These are phyloP conservation scores for Rhododendron kiyosumense DNA, from an alignment of 148 eudicot species.

Conservation along the genomic window DNA sequence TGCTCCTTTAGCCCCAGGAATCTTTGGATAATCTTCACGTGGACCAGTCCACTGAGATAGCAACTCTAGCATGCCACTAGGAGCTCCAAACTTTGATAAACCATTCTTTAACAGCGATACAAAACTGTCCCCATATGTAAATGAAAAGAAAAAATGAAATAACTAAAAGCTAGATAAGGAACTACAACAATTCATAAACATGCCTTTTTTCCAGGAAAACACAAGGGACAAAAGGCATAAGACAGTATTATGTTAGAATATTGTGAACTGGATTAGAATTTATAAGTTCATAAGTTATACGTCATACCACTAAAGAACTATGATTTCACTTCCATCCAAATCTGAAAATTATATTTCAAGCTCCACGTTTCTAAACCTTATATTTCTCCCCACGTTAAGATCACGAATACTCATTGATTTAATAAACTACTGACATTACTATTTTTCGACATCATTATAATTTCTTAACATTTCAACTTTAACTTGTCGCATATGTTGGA, in stretches of 20 bases:
- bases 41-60: constrained; percentile 45
- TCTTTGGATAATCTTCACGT: constrained; percentile 40
- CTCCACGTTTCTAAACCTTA: not conserved
- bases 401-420: no score
- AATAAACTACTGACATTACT: not conserved
- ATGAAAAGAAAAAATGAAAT: not conserved
- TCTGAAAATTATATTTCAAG: not conserved
- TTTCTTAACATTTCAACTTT: not conserved
- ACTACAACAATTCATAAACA: not conserved
- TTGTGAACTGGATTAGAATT: not conserved
- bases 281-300: not conserved
- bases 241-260: not conserved
- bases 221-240: not conserved
- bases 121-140: constrained; percentile 35
- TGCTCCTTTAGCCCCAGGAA: constrained; percentile 86
- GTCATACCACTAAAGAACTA: not conserved
- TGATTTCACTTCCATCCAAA: not conserved
- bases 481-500: no score
- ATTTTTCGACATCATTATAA: not conserved
- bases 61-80: constrained; percentile 42
- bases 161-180: constrained; percentile 6
- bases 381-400: not conserved
- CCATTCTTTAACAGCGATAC: constrained; percentile 42
- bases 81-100: constrained; percentile 65
- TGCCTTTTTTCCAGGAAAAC: not conserved